Evolutionary conservation across 257 asterid species (phyloP), one percentile per base, ranked within the genome.

Genomic region (Solanum ossicruentum): DNA sequence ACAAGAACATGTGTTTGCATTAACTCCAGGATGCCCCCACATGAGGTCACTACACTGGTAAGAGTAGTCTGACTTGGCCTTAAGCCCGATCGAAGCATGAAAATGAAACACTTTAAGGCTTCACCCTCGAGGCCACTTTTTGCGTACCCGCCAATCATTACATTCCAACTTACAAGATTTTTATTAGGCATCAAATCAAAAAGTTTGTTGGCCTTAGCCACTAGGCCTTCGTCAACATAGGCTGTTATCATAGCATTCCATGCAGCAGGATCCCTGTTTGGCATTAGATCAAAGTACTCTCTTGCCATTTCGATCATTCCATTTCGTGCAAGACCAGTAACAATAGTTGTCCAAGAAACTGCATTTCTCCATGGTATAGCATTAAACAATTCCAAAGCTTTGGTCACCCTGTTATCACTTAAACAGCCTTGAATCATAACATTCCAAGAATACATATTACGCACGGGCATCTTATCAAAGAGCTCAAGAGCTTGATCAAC

Each of bases 201-300:
- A 82, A 86, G 89, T 73, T 89, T 83, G 41, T 47, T 58, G 23
- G 89, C 89, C 17, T 52, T 52, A 17, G 15, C 23, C 82, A 51
- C 61, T 78, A 78, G 45, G 26, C 82, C 47, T 78, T 78, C 89
- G 69, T 82, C 75, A 84, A 83, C 77, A 43, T 88, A 88, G 6
- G 87, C 85, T 58, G 94, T 90, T 87, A 91, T 89, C 93, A 91
- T 91, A 18, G 96, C 94, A 84, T 93, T 93, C 94, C 96, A 93
- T 1, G 96, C 92, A 4, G 93, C 75, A 56, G 90, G 80, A 85
- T 93, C 96, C 89, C 90, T 93, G 83, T 85, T 61, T 39, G 90
- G 93, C 92, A 90, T 93, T 71, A 88, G 91, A 85, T 91, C 91
- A 80, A 93, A 93, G 89, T 90, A 89, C 52, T 84, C 73, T 84